phyloP scores from a whole-genome alignment of 164 flowering plant genomes.

The Santalum album region DNA sequence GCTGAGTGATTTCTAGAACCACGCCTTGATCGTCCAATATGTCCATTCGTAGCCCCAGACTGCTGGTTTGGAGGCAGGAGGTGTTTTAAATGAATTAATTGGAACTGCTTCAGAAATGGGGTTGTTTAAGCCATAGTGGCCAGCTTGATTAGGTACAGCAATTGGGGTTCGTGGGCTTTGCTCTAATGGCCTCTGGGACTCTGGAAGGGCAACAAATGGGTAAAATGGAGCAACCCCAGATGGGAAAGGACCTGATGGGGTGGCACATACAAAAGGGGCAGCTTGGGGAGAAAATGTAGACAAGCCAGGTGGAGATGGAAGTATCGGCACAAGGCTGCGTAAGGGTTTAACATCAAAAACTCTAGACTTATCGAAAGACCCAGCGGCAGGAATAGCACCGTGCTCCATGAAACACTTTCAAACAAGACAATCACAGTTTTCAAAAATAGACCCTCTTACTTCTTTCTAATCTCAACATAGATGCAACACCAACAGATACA shows the following conservation, averaged over 20 bases:
- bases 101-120: neutral
- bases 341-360: slow-evolving; percentile 30
- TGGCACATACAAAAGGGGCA: slow-evolving; percentile 13
- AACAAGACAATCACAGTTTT: neutral
- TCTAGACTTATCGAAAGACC: slow-evolving; percentile 16
- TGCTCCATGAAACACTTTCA: neutral
- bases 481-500: too few species aligned
- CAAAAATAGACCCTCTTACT: too few species aligned
- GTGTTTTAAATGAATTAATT: neutral
- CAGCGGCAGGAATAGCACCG: slow-evolving; percentile 7
- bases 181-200: neutral
- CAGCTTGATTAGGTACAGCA: neutral
- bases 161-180: neutral
- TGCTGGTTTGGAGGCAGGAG: neutral
- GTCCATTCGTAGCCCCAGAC: slow-evolving; percentile 4
- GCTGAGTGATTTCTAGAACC: too few species aligned
- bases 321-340: slow-evolving; percentile 18
- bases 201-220: slow-evolving; percentile 17
- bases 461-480: too few species aligned
- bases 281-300: slow-evolving; percentile 1
- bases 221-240: slow-evolving; percentile 24
- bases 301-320: slow-evolving; percentile 6
- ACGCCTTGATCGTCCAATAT: neutral
- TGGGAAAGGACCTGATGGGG: slow-evolving; percentile 21
- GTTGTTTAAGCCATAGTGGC: neutral